A percentile compares a stretch with the other conserved stretches of the same genome.
Evolutionary conservation across 495 filamentous ascomycete species (phyloP).

Genomic region (Neurospora sp.): DNA sequence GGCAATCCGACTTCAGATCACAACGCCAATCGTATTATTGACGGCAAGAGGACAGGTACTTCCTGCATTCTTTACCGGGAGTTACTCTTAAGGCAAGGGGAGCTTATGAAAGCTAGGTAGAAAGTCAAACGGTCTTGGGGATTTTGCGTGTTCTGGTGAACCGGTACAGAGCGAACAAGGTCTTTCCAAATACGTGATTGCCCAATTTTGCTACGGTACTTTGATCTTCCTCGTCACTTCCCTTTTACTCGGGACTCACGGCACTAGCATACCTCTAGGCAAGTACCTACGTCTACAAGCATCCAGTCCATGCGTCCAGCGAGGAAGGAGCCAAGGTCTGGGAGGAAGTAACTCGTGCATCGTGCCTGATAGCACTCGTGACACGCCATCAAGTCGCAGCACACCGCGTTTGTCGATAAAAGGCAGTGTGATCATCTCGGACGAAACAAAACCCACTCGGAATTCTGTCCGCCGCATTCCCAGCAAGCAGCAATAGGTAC

Average conservation of each 20-base stretch:
- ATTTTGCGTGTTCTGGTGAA: not conserved
- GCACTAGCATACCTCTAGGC: not conserved
- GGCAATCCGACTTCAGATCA: not conserved
- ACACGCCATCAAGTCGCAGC: not conserved
- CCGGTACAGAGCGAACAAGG: not conserved
- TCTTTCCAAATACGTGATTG: not conserved
- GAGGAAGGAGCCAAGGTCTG: not conserved
- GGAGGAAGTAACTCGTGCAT: not conserved
- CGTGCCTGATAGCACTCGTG: not conserved
- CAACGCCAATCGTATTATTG: not conserved
- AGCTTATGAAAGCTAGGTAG: too few species aligned
- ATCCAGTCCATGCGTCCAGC: not conserved
- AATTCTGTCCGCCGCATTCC: not conserved
- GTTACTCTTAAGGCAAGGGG: not conserved
- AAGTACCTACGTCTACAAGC: not conserved
- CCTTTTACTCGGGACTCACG: not conserved
- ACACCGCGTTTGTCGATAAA: not conserved
- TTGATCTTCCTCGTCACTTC: not conserved
- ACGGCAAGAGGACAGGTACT: not conserved
- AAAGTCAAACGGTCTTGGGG: not conserved
- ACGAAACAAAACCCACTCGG: not conserved
- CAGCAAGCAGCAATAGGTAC: not conserved
- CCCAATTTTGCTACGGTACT: not conserved
- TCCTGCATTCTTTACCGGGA: not conserved
- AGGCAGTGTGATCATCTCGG: not conserved